Percentiles rank a stretch among this genome's conserved stretches.
phyloP scores from a whole-genome alignment of 2,329 filamentous ascomycete species.

The Seiridium cupressi region DNA sequence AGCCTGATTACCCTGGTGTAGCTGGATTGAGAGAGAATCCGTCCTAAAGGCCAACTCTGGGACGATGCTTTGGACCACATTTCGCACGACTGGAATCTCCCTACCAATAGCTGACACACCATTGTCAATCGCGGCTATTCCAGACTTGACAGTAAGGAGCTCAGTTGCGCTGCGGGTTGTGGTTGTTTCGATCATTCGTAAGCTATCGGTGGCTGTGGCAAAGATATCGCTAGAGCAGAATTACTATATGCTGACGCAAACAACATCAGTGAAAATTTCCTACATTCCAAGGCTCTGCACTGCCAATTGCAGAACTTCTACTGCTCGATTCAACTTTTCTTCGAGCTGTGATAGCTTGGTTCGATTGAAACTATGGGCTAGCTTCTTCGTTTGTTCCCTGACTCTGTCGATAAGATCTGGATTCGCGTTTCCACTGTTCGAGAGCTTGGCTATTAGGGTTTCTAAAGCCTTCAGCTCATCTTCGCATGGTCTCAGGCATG shows the following conservation, averaged over 20 bases:
- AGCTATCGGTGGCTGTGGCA: not conserved
- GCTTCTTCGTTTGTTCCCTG: slow-evolving; percentile 3
- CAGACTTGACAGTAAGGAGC: not conserved
- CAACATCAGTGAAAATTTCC: not conserved
- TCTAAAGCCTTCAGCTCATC: slow-evolving; percentile 5
- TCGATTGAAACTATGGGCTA: slow-evolving; percentile 11
- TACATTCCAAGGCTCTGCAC: slow-evolving; percentile 9
- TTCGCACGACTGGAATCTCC: not conserved
- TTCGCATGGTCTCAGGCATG: slow-evolving; percentile 5
- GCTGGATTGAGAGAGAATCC: not conserved
- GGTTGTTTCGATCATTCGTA: not conserved
- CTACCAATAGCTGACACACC: not conserved
- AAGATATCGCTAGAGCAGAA: no score
- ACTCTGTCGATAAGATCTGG: not conserved
- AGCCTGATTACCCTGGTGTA: not conserved
- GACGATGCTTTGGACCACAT: not conserved
- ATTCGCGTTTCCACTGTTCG: not conserved
- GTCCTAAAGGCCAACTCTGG: not conserved
- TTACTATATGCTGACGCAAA: no score
- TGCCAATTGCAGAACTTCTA: slow-evolving; percentile 10
- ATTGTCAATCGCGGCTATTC: not conserved
- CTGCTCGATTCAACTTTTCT: slow-evolving; percentile 1
- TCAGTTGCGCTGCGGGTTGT: not conserved
- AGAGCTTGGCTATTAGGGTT: slow-evolving; percentile 1
- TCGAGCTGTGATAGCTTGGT: slow-evolving; percentile 6